These are phyloP conservation scores for Cicer yamashitae DNA, from an alignment of 306 rosid genomes.

Conservation along the genomic window DNA sequence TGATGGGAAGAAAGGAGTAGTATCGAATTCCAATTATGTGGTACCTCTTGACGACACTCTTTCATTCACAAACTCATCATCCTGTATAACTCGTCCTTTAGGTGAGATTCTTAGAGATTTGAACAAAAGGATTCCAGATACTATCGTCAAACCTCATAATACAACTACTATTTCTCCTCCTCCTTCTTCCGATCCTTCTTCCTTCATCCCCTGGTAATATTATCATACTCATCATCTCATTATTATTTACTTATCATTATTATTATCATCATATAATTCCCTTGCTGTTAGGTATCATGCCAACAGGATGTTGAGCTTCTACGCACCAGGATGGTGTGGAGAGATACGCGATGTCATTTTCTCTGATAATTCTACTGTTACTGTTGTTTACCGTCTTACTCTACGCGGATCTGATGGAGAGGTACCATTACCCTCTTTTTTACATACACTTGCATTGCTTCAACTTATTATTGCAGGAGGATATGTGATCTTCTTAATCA, in stretches of 20 bases:
- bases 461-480: background rate
- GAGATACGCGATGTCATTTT: conserved; percentile 96
- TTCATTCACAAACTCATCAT: conserved; percentile 70
- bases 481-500: background rate
- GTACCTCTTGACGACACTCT: conserved; percentile 86
- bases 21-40: conserved; percentile 81
- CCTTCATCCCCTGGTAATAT: conserved; percentile 79
- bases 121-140: conserved; percentile 89
- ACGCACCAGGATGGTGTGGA: conserved; percentile 99
- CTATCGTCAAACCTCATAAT: conserved; percentile 55
- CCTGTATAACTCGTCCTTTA: conserved; percentile 84
- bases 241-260: background rate
- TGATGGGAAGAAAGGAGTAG: conserved; percentile 55
- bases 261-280: background rate
- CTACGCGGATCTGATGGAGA: conserved; percentile 98
- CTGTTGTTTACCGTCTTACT: conserved; percentile 93
- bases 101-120: conserved; percentile 90
- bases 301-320: conserved; percentile 95
- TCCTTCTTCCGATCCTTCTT: conserved; percentile 53
- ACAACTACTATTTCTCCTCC: background rate
- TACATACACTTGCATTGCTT: background rate
- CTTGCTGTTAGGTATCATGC: conserved; percentile 81
- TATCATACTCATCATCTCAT: background rate
- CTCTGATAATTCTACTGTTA: conserved; percentile 88
- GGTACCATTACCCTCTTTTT: conserved; percentile 41